Base-by-base conservation (phyloP, 495 filamentous ascomycete species). In the Tuber calosporum region DNA sequence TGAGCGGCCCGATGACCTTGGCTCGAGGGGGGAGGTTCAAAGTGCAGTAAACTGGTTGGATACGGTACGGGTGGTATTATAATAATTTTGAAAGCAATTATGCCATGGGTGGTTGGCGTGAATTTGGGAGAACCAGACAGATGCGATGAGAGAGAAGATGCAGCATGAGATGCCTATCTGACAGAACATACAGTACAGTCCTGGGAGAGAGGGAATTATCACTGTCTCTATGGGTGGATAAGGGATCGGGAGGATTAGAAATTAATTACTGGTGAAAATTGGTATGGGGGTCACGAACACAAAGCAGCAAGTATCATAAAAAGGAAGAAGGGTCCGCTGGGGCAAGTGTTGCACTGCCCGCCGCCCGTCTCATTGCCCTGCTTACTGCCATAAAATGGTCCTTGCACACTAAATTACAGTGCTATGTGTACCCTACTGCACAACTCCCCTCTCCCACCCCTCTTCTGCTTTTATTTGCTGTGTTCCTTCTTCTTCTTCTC, bases 391-490 rank as follows among this genome's bases (percentile, higher is more conserved):
- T 22, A 20, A 34, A 34, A 69, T 41, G 72, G 75, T 69, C 70
- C 66, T 53, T 77, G 69, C 76, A 73, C 70, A 34, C 62, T 43
- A 70, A 40, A 39, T 43, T 68, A 72, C 68, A 30, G 53, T 58
- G 20, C 22, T 34, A 4, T 30, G 11, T 9, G 9, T 62, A 62
- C 72, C 38, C 73, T 68, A 36, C 72, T 62, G 39, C 53, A 48
- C 73, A 38, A 68, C 66, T 73, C 66, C 43, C 73, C 66, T 67
- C 70, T 17, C 62, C 70, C 76, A 73, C 76, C 75, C 71, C 76
- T 77, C 75, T 69, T 73, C 76, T 70, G 38, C 67, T 62, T 34
- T 53, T 76, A 67, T 69, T 78, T 74, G 70, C 62, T 77, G 74
- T 45, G 70, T 68, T 34, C 53, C 26, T 62, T 62, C 26, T 6